Base-by-base conservation (phyloP, 371 early-diverging fungal genomes). In the Rhizopus stolonifer region DNA sequence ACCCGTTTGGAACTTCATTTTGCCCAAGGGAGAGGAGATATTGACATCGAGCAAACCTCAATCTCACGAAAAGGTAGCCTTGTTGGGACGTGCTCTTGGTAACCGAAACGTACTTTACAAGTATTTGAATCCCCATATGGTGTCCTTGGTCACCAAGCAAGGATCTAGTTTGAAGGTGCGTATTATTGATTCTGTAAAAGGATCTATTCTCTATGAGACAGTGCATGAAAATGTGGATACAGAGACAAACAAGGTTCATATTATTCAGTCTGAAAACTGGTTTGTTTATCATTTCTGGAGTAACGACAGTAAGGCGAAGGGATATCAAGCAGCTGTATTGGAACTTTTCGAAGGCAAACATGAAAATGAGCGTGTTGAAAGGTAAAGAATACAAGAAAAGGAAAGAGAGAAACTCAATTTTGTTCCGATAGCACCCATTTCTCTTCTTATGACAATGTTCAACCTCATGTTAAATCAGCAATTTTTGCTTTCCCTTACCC, bases 101-200 rank as follows among this genome's bases (percentile, higher is more conserved):
- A 87, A 95, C 68, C 91, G 98, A 19, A 84, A 88, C 29, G 97
- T 98, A 11, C 79, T 91, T 21, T 98, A 93, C 88, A 98, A 98
- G 72, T 97, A 96, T 69, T 81, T 96, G 56, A 96, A 94, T 70
- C 95, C 96, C 36, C 89, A 97, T 69, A 60, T 90, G 47, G 67
- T 92, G 34, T 81, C 89, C 2, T 67, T 92, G 18, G 79, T 85
- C 33, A 87, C 86, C 7, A 52, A 52, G 9, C 68, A 60, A 10
- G 57, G 60, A n/a, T 61, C 69, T 4, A 10, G 4, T n/a, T 49
- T 86, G 36, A 76, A 62, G 22, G 60, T 87, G 3, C 91, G 93
- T 57, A 52, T 98, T 29, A 52, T 97, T 24, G 98, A 98, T 67
- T 73, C 84, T 17, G 93, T 94, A 34, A 86, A 89, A 23, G 98